Evolutionary conservation across 768 basidiomycete genomes (phyloP).

Genomic region (Zangia roseola): DNA sequence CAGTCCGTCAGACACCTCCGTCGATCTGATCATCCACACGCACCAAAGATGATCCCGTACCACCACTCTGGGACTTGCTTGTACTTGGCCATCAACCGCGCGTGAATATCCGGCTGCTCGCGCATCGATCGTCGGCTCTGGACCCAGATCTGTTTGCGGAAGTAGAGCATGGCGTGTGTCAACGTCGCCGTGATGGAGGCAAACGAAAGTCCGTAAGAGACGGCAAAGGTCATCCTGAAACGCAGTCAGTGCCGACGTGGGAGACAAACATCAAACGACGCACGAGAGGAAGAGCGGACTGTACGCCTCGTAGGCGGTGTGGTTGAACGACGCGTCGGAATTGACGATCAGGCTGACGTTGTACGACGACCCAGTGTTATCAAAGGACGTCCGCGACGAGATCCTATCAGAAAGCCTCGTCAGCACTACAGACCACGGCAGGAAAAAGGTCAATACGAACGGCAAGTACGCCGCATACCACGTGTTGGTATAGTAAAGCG

Average conservation of each 20-base stretch:
- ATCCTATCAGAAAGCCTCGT: slow-evolving; percentile 37
- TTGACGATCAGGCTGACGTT: slow-evolving; percentile 59
- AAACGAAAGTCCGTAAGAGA: slow-evolving; percentile 82
- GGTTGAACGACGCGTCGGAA: slow-evolving; percentile 52
- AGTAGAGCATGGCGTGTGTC: slow-evolving; percentile 70
- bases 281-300: slow-evolving; percentile 60
- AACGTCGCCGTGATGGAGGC: slow-evolving; percentile 76
- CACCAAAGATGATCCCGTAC: slow-evolving; percentile 39
- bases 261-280: not conserved
- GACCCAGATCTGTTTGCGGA: slow-evolving; percentile 75
- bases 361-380: slow-evolving; percentile 58
- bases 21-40: not conserved
- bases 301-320: slow-evolving; percentile 53
- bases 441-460: slow-evolving; percentile 28
- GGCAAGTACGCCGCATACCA: slow-evolving; percentile 61
- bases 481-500: slow-evolving; percentile 66
- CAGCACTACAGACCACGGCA: not conserved
- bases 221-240: slow-evolving; percentile 58
- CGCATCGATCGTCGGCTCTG: slow-evolving; percentile 68
- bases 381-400: slow-evolving; percentile 62
- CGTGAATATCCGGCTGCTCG: slow-evolving; percentile 78
- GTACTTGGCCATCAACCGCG: slow-evolving; percentile 56
- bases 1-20: not conserved
- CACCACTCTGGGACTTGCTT: slow-evolving; percentile 62
- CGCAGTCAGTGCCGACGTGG: not conserved